Conservation (phyloP, 2,329 filamentous ascomycete species). For the Penicillium sp. region DNA sequence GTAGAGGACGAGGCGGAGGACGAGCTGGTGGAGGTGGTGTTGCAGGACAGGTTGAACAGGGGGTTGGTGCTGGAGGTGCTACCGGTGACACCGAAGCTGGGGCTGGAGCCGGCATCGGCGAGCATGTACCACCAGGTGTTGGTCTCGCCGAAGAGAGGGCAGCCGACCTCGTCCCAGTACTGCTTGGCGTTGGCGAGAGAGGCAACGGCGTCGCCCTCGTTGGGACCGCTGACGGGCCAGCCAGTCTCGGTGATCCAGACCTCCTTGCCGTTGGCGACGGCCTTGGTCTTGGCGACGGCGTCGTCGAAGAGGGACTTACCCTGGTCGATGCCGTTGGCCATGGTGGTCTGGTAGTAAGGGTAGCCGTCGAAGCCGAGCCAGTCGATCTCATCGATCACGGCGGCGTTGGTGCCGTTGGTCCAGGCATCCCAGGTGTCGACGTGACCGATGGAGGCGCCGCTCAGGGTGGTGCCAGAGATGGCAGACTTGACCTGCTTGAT, state of each 20-base stretch:
- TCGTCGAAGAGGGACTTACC: slow-evolving; percentile 71
- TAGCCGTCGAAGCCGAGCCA: slow-evolving; percentile 86
- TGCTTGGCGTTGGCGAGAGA: slow-evolving; percentile 71
- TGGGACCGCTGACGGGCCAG: slow-evolving; percentile 76
- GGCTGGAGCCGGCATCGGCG: slow-evolving; percentile 44
- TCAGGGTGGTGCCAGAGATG: slow-evolving; percentile 65
- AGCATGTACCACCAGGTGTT: slow-evolving; percentile 55
- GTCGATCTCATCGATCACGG: slow-evolving; percentile 72
- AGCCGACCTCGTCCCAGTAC: slow-evolving; percentile 83
- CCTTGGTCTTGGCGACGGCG: slow-evolving; percentile 66
- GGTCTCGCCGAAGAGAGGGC: slow-evolving; percentile 56
- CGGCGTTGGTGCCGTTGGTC: slow-evolving; percentile 73
- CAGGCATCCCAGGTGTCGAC: slow-evolving; percentile 89
- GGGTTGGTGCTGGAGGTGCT: slow-evolving; percentile 44
- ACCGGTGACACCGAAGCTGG: slow-evolving; percentile 49
- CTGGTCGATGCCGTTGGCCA: slow-evolving; percentile 68
- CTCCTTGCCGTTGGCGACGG: slow-evolving; percentile 67
- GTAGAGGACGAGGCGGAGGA: slow-evolving; percentile 31
- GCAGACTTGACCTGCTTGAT: slow-evolving; percentile 70
- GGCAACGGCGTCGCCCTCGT: slow-evolving; percentile 67
- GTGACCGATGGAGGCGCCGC: slow-evolving; percentile 70
- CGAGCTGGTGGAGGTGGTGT: slow-evolving; percentile 28
- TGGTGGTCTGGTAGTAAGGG: slow-evolving; percentile 78
- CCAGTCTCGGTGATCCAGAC: slow-evolving; percentile 91
- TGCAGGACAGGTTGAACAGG: slow-evolving; percentile 48